Evolutionary conservation across 257 asterid genomes (phyloP), one percentile per base, ranked within the genome.

Genomic region (Mitragyna speciosa): DNA sequence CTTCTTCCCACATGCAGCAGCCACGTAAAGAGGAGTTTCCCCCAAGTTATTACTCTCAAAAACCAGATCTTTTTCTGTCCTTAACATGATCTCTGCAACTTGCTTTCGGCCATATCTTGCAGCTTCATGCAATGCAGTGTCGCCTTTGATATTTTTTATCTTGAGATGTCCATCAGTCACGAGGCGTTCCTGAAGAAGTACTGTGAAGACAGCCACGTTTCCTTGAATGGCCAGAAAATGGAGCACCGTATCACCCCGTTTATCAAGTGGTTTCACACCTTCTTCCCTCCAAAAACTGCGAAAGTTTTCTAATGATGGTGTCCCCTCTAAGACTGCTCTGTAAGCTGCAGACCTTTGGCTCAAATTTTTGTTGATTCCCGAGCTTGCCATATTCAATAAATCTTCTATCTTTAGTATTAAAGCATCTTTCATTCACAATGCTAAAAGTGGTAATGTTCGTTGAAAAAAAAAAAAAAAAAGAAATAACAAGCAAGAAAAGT

Each of bases 1-100:
- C 64, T 61, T 39, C 12, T 36, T 63, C 22, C 74, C 78, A 6
- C 28, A 12, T 1, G 28, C 28, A 31, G 74, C 68, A 0, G 78
- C 72, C 24, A 79, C 78, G 22, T 72, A 61, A 63, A 79, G 56
- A 14, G 83, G 74, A 7, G 79, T 79, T 65, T 79, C 83, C 28
- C 82, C 72, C 64, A 7, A n/a, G 20, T 31, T 61, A n/a, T 79
- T 72, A 4, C 63, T 19, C 52, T 30, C 59, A 16, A 22, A 63
- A 7, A 48, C 47, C 7, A 63, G 64, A 22, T 14, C 66, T 0
- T 19, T 24, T 1, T 79, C 31, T 63, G 26, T 64, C 6, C 33
- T 48, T 24, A 79, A 68, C 68, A 73, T 33, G n/a, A 26, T 4
- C 39, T 79, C 1, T 12, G 61, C 75, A 16, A 65, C 64, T 15